Conservation (phyloP, 2,329 filamentous ascomycete species). For the Rosellinia necatrix region DNA sequence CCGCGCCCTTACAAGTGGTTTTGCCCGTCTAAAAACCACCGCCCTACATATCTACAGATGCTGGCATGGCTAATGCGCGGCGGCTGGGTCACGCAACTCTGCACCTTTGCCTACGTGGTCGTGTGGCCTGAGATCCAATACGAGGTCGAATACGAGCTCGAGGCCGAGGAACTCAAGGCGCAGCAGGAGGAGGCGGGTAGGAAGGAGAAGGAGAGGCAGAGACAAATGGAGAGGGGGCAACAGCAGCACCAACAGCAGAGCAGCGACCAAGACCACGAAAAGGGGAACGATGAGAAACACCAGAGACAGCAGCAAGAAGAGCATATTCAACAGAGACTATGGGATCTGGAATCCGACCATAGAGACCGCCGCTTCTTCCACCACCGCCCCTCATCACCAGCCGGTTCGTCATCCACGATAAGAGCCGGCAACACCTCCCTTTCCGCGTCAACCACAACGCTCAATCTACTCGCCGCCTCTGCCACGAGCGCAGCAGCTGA, state of each 20-base stretch:
- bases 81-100: constrained; percentile 91
- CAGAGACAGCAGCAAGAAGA: constrained; percentile 11
- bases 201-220: constrained; percentile 23
- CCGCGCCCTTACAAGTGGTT: constrained; percentile 83
- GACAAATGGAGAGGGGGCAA: constrained; percentile 4
- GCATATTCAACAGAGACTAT: constrained; percentile 2
- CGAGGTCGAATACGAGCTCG: constrained; percentile 74
- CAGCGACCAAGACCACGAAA: constrained; percentile 12
- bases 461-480: constrained; percentile 16
- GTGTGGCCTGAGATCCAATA: constrained; percentile 82
- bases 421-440: constrained; percentile 12
- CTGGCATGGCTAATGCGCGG: constrained; percentile 91
- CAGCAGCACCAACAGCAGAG: constrained; percentile 9
- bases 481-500: constrained; percentile 4
- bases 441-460: constrained; percentile 19
- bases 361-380: constrained; percentile 21
- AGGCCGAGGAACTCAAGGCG: constrained; percentile 61
- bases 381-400: constrained; percentile 16
- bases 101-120: constrained; percentile 87
- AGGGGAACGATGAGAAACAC: constrained; percentile 6
- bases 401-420: constrained; percentile 17
- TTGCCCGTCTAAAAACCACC: constrained; percentile 85
- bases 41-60: constrained; percentile 85
- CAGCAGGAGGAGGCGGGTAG: constrained; percentile 27
- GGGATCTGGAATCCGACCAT: constrained; percentile 14